Conservation (phyloP, 768 basidiomycete genomes). For the Dictyophora rubrovolvata region DNA sequence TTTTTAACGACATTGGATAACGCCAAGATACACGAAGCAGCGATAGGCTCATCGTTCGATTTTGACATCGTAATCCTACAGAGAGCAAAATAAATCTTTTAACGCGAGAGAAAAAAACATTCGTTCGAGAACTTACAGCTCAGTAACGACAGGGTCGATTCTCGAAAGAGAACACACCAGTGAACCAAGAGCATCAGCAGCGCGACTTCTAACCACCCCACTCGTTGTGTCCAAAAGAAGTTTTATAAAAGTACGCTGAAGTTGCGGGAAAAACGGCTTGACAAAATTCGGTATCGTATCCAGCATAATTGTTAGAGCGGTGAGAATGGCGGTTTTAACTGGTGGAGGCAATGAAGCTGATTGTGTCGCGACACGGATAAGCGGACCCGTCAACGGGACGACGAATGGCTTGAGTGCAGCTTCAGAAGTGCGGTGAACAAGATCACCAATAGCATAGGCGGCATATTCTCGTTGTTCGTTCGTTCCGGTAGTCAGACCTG, state of each 20-base stretch:
- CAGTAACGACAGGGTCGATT: slow-evolving; percentile 90
- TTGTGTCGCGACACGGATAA: slow-evolving; percentile 90
- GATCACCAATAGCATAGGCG: slow-evolving; percentile 91
- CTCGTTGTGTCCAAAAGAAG: slow-evolving; percentile 75
- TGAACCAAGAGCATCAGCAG: slow-evolving; percentile 75
- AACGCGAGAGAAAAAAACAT: slow-evolving; percentile 16
- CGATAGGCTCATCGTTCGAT: slow-evolving; percentile 56
- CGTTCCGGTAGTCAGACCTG: slow-evolving; percentile 87
- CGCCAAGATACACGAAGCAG: slow-evolving; percentile 65
- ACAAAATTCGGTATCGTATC: slow-evolving; percentile 80
- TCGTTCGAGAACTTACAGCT: slow-evolving; percentile 34
- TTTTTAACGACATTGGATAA: slow-evolving; percentile 64
- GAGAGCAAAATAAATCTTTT: neutral
- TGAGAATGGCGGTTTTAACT: slow-evolving; percentile 86
- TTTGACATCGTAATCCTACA: slow-evolving; percentile 42
- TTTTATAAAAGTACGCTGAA: slow-evolving; percentile 95
- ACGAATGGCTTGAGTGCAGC: slow-evolving; percentile 88
- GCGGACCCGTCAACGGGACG: slow-evolving; percentile 89
- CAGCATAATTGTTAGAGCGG: slow-evolving; percentile 76
- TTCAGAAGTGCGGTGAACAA: slow-evolving; percentile 82
- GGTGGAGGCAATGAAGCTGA: slow-evolving; percentile 83
- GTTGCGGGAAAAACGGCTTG: slow-evolving; percentile 96
- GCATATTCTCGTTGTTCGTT: slow-evolving; percentile 95
- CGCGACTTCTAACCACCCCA: slow-evolving; percentile 66
- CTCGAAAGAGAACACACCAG: slow-evolving; percentile 87